Conservation (phyloP, 768 basidiomycete species). For the Naganishia friedmannii region DNA sequence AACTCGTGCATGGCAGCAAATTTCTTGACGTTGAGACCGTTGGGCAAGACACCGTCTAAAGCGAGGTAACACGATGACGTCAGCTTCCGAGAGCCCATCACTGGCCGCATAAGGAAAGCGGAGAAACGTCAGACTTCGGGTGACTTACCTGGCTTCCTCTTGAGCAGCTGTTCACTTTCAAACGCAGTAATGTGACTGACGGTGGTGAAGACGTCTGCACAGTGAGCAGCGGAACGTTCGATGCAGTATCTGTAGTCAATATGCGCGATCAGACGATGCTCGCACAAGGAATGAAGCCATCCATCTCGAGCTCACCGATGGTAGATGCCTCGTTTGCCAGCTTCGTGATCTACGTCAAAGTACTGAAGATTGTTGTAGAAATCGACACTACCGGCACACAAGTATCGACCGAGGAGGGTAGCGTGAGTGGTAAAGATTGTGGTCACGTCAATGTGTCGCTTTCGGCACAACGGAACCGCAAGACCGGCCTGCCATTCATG, state of each 20-base stretch:
- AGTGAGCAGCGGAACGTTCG: conserved; percentile 89
- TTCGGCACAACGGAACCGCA: conserved; percentile 83
- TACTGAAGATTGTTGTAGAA: conserved; percentile 99
- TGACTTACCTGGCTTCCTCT: conserved; percentile 70
- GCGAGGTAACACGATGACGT: background rate
- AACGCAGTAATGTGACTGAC: conserved; percentile 98
- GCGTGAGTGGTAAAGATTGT: conserved; percentile 99
- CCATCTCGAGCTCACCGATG: conserved; percentile 59
- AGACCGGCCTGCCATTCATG: conserved; percentile 99
- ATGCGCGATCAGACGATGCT: background rate
- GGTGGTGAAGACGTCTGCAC: conserved; percentile 97
- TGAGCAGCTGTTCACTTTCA: conserved; percentile 91
- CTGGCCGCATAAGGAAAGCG: background rate
- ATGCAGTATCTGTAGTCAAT: conserved; percentile 69
- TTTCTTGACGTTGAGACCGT: conserved; percentile 97
- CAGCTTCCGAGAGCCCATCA: background rate
- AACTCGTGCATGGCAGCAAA: conserved; percentile 99
- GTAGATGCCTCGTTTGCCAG: conserved; percentile 97
- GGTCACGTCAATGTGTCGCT: conserved; percentile 94
- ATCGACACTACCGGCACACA: conserved; percentile 96
- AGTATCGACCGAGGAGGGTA: conserved; percentile 94
- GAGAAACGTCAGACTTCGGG: background rate
- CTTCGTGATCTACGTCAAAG: conserved; percentile 99
- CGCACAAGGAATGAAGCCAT: background rate
- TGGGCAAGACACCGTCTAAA: conserved; percentile 88